phyloP scores from a whole-genome alignment of 305 asterid genomes.

The Fraxinus nigra region DNA sequence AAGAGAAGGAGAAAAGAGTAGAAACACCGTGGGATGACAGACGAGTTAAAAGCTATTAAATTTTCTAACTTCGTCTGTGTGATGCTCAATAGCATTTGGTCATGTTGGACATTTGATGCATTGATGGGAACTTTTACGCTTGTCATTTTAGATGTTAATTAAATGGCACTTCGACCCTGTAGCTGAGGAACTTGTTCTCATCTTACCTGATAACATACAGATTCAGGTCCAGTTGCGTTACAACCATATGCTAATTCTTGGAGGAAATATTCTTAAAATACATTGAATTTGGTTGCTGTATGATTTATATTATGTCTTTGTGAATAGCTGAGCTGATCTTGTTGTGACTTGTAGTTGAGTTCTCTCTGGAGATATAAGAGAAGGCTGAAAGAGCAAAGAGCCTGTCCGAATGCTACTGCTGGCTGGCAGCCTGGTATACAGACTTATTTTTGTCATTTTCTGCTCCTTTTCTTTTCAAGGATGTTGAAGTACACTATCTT shows the following conservation, averaged over 20 bases:
- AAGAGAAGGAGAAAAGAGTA: neutral
- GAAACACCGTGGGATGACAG: neutral
- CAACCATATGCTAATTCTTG: conserved; percentile 2
- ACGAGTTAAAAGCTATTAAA: neutral
- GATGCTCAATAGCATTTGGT: neutral
- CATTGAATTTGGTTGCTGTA: neutral
- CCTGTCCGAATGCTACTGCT: conserved; percentile 45
- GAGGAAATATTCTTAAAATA: neutral
- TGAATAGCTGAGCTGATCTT: conserved; percentile 20
- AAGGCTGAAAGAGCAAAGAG: conserved; percentile 60
- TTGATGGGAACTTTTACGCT: neutral
- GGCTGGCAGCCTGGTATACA: conserved; percentile 41
- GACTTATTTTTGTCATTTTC: conserved; percentile 1
- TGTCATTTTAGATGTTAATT: neutral
- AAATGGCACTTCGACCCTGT: neutral
- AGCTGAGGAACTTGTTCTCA: neutral
- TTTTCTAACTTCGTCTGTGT: neutral
- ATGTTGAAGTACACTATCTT: neutral
- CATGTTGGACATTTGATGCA: neutral
- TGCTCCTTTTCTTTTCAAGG: neutral
- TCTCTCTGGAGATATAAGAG: conserved; percentile 78
- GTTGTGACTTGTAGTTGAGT: conserved; percentile 49
- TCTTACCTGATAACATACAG: neutral
- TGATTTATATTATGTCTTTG: conserved; percentile 8
- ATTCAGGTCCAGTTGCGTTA: neutral